Conservation (phyloP, 441 rosid genomes). For the Aquilaria agallochum region DNA sequence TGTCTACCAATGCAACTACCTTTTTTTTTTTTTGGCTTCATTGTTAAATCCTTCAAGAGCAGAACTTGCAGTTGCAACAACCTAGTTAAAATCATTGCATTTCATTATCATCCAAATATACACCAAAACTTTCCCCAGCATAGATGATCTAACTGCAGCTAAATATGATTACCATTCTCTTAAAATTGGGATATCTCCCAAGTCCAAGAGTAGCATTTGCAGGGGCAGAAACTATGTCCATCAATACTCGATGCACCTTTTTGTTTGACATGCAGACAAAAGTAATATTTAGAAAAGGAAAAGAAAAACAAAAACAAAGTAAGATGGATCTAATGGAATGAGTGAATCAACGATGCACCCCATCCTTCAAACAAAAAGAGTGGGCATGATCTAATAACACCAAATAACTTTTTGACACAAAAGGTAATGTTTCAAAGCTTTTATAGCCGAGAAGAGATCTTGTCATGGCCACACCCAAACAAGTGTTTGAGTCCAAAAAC, state of each 20-base stretch:
- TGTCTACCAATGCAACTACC: constrained; percentile 96
- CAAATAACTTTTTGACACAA: too few species aligned
- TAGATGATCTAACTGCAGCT: constrained; percentile 3
- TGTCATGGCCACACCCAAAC: too few species aligned
- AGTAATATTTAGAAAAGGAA: constrained; percentile 9
- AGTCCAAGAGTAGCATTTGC: constrained; percentile 96
- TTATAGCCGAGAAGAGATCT: too few species aligned
- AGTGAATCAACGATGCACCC: too few species aligned
- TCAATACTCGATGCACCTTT: constrained; percentile 91
- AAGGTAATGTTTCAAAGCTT: too few species aligned
- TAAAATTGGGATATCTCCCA: constrained; percentile 95
- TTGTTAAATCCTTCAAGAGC: constrained; percentile 86
- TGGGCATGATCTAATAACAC: too few species aligned
- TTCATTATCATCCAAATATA: too few species aligned
- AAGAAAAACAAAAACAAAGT: constrained; percentile 1
- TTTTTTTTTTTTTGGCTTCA: constrained; percentile 43
- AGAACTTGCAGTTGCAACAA: constrained; percentile 79
- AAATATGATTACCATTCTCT: constrained; percentile 68
- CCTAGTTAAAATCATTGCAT: constrained; percentile 30
- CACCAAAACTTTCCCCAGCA: too few species aligned
- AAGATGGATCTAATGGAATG: constrained; percentile 1
- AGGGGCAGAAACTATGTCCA: constrained; percentile 79
- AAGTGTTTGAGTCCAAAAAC: too few species aligned
- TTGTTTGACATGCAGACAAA: constrained; percentile 15
- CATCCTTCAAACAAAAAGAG: too few species aligned